Evolutionary conservation across 164 flowering plant species (phyloP).

Genomic region (Dillenia turbinata): DNA sequence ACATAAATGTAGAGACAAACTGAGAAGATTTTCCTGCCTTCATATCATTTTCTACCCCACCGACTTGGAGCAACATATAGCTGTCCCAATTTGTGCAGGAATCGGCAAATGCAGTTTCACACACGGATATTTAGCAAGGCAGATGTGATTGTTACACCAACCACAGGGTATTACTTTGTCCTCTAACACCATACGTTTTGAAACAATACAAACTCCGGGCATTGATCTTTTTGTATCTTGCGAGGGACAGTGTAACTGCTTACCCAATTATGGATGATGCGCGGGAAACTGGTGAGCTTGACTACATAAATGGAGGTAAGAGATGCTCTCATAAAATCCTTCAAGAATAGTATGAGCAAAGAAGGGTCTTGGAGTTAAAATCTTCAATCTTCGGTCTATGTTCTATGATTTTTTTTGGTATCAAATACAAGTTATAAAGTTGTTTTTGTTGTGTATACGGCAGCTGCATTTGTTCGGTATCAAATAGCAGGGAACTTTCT

Average conservation of each 20-base stretch:
- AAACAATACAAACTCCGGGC: neutral
- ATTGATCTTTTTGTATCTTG: conserved; percentile 3
- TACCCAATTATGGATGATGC: conserved; percentile 63
- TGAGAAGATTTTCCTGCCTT: neutral
- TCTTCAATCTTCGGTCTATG: no score
- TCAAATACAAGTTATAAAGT: neutral
- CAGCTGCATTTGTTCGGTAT: conserved; percentile 90
- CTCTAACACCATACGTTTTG: neutral
- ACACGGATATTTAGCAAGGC: conserved; percentile 59
- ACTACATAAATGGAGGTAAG: conserved; percentile 92
- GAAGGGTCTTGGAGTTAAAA: no score
- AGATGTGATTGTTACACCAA: conserved; percentile 91
- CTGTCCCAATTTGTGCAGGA: conserved; percentile 31
- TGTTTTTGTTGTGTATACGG: neutral
- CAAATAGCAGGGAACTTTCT: conserved; percentile 86
- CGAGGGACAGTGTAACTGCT: conserved; percentile 70
- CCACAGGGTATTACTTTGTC: conserved; percentile 55
- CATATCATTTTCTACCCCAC: no score
- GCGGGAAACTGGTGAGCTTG: conserved; percentile 76
- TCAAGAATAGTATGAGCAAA: no score
- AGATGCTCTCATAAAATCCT: neutral
- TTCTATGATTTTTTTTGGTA: no score
- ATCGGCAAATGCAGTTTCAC: conserved; percentile 70
- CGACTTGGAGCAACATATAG: no score
- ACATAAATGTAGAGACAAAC: neutral